A percentile compares a stretch with the other conserved stretches of the same genome.
These are phyloP conservation scores for Sugiyamaella grinbergsii DNA, from an alignment of 1,139 yeast genomes.

Conservation along the genomic window DNA sequence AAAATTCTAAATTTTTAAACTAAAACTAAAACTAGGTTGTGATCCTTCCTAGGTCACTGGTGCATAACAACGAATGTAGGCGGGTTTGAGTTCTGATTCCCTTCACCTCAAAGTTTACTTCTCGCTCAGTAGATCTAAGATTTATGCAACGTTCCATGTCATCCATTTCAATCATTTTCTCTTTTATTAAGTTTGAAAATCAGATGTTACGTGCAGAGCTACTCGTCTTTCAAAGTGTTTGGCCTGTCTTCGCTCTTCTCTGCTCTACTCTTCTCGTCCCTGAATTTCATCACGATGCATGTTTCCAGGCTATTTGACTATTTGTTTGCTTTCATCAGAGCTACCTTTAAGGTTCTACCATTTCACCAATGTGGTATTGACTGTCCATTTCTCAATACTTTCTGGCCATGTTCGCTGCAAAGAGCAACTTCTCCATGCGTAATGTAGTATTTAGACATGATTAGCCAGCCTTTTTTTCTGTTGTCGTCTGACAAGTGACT, in stretches of 20 bases:
- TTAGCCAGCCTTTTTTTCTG: constrained; percentile 8
- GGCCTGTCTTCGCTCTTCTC: not conserved
- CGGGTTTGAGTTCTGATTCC: not conserved
- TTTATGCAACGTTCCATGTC: constrained; percentile 12
- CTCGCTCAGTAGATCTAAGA: not conserved
- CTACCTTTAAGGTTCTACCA: not conserved
- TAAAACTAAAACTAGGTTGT: not conserved
- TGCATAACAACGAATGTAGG: constrained; percentile 2
- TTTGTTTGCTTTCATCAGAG: not conserved
- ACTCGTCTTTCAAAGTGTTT: not conserved
- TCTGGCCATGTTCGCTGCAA: constrained; percentile 2
- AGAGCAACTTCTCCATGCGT: constrained; percentile 9
- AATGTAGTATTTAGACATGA: constrained; percentile 6
- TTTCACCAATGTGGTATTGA: constrained; percentile 5
- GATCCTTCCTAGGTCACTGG: not conserved
- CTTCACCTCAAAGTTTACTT: constrained; percentile 3
- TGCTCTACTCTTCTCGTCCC: not conserved
- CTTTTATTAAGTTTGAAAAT: not conserved
- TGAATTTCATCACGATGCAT: not conserved
- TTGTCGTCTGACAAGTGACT: not conserved
- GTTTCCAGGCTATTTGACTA: not conserved
- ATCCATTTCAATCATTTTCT: not conserved
- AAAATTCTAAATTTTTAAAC: not conserved
- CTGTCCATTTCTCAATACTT: not conserved
- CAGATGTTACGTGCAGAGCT: constrained; percentile 6